Evolutionary conservation across 129 eudicot genomes (phyloP).

Genomic region (Artemisia argyi): DNA sequence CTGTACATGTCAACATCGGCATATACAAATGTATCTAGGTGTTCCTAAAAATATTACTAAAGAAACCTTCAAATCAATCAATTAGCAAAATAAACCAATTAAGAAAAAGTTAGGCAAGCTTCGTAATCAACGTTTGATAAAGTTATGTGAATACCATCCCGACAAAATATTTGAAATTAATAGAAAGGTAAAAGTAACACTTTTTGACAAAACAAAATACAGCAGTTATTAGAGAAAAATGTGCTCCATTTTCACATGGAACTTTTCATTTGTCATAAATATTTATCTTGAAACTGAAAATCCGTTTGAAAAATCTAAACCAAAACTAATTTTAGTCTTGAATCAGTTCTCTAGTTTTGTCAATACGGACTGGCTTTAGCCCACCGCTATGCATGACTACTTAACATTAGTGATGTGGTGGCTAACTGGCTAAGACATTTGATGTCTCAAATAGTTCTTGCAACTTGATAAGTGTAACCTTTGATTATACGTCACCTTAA

Average conservation of each 20-base stretch:
- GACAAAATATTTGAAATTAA: constrained; percentile 6
- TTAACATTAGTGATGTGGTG: no score
- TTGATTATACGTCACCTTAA: no score
- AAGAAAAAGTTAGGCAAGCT: constrained; percentile 17
- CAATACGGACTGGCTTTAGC: no score
- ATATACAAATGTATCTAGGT: constrained; percentile 2
- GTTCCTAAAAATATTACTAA: not conserved
- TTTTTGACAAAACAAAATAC: constrained; percentile 13
- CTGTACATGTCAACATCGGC: constrained; percentile 19
- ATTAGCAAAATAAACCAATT: constrained; percentile 6
- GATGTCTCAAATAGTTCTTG: no score
- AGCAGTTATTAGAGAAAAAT: not conserved
- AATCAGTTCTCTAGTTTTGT: no score
- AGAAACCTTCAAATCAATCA: constrained; percentile 24
- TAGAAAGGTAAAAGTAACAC: constrained; percentile 7
- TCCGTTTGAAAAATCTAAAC: no score
- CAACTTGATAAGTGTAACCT: no score
- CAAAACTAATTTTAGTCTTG: no score
- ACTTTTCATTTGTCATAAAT: no score
- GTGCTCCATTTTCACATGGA: constrained; percentile 23
- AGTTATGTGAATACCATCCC: constrained; percentile 7
- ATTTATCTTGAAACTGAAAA: no score
- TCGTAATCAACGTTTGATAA: constrained; percentile 30
- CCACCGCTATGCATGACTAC: no score
- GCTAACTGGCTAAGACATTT: no score